Conservation (phyloP, 495 filamentous ascomycete species). For the Xylaria acuta region DNA sequence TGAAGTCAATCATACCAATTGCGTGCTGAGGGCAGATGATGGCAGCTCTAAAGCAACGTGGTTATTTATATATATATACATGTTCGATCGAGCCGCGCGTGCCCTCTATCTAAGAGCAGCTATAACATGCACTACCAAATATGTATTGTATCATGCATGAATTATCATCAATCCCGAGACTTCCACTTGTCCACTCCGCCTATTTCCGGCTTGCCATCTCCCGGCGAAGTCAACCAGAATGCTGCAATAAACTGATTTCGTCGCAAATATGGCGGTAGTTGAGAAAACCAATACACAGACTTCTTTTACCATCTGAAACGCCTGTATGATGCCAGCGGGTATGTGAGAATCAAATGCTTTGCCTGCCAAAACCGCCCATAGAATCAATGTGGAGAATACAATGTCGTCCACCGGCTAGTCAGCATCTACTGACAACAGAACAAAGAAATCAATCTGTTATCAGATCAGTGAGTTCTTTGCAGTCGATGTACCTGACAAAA, state of each 20-base stretch:
- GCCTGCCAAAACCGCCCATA: background rate
- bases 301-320: slow-evolving; percentile 10
- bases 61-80: background rate
- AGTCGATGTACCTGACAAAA: background rate
- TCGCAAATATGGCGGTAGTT: background rate
- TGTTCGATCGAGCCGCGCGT: background rate
- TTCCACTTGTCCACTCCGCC: background rate
- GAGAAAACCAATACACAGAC: background rate
- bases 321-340: slow-evolving; percentile 15
- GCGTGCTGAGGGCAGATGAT: background rate
- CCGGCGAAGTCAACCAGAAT: background rate
- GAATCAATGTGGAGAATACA: slow-evolving; percentile 9
- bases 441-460: background rate
- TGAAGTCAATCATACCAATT: background rate
- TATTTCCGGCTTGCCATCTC: background rate
- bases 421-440: background rate
- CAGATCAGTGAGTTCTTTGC: background rate
- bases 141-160: background rate
- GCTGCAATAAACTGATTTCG: background rate
- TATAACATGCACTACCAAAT: background rate
- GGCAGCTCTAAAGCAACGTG: background rate
- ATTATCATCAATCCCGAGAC: background rate
- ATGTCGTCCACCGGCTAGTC: background rate
- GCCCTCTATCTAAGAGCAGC: background rate
- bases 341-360: slow-evolving; percentile 11